A percentile compares a stretch with the other conserved stretches of the same genome.
phyloP scores from a whole-genome alignment of 2,329 filamentous ascomycete species.

The Cytospora piceicola region DNA sequence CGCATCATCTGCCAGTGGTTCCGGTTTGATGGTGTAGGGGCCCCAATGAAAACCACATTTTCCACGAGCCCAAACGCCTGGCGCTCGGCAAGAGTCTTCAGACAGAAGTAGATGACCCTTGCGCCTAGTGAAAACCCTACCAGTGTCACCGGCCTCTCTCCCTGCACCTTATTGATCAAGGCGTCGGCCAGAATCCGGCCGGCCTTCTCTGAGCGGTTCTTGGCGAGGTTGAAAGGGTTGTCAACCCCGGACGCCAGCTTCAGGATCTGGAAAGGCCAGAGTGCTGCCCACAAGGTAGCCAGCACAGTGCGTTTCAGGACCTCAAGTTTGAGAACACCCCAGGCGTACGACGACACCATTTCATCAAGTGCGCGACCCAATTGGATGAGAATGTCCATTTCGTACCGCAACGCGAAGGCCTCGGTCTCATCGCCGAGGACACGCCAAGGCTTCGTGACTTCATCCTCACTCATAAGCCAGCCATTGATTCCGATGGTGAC shows the following conservation, averaged over 20 bases:
- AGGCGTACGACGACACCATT: constrained; percentile 75
- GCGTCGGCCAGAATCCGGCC: constrained; percentile 81
- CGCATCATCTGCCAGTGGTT: constrained; percentile 78
- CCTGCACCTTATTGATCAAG: constrained; percentile 79
- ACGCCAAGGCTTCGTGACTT: constrained; percentile 80
- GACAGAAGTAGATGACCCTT: constrained; percentile 79
- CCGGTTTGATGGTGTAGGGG: constrained; percentile 73
- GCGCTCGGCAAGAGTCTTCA: constrained; percentile 75
- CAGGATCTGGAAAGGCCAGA: constrained; percentile 71
- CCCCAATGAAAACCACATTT: constrained; percentile 79
- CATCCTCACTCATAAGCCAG: constrained; percentile 76
- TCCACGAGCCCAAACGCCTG: constrained; percentile 84
- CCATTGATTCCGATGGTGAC: constrained; percentile 87
- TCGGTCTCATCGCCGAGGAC: constrained; percentile 73
- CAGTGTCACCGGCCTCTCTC: constrained; percentile 78
- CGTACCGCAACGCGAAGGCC: constrained; percentile 83
- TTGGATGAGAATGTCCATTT: constrained; percentile 75
- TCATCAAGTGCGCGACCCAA: constrained; percentile 74
- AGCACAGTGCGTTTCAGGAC: constrained; percentile 75
- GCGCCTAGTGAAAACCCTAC: constrained; percentile 84
- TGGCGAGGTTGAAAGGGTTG: constrained; percentile 80
- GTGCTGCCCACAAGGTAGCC: constrained; percentile 66
- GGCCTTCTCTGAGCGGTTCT: constrained; percentile 77
- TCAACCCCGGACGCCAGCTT: constrained; percentile 72
- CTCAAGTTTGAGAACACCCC: constrained; percentile 72